These are phyloP conservation scores for Leccinum sublutescens DNA, from an alignment of 768 basidiomycete genomes.

Conservation along the genomic window DNA sequence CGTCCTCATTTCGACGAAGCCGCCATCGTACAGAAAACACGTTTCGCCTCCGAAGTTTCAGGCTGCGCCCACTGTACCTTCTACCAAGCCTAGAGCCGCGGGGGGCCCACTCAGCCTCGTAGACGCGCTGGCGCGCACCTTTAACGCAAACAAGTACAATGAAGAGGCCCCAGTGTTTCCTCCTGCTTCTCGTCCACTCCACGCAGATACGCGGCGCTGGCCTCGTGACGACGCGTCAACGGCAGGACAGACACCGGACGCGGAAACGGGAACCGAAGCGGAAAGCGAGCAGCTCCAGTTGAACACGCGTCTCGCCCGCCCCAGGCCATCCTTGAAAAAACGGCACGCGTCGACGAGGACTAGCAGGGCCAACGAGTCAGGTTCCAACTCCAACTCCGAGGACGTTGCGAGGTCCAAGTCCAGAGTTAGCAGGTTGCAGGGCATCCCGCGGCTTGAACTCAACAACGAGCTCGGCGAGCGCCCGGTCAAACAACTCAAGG, in stretches of 20 bases:
- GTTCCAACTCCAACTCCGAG: slow-evolving; percentile 16
- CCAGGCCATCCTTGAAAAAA: neutral
- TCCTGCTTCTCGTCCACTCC: neutral
- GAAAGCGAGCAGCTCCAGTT: slow-evolving; percentile 18
- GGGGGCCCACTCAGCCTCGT: slow-evolving; percentile 16
- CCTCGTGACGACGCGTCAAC: neutral
- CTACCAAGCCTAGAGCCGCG: neutral
- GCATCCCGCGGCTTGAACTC: neutral
- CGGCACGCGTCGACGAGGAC: neutral
- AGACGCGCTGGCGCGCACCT: slow-evolving; percentile 25
- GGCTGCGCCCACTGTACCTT: neutral
- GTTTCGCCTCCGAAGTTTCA: neutral
- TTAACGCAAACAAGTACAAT: slow-evolving; percentile 25
- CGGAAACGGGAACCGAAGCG: slow-evolving; percentile 20
- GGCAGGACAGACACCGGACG: slow-evolving; percentile 14
- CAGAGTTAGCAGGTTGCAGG: neutral
- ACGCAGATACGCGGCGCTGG: neutral
- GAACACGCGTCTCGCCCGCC: neutral
- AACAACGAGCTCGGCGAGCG: slow-evolving; percentile 7
- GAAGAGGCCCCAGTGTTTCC: neutral
- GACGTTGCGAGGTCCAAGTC: neutral
- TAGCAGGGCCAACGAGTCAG: neutral
- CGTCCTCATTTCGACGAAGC: slow-evolving; percentile 20
- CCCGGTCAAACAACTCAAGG: slow-evolving; percentile 17
- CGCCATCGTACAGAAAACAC: neutral